Base-by-base conservation (phyloP, 495 filamentous ascomycete species). In the Trichoderma orchidacearum region DNA sequence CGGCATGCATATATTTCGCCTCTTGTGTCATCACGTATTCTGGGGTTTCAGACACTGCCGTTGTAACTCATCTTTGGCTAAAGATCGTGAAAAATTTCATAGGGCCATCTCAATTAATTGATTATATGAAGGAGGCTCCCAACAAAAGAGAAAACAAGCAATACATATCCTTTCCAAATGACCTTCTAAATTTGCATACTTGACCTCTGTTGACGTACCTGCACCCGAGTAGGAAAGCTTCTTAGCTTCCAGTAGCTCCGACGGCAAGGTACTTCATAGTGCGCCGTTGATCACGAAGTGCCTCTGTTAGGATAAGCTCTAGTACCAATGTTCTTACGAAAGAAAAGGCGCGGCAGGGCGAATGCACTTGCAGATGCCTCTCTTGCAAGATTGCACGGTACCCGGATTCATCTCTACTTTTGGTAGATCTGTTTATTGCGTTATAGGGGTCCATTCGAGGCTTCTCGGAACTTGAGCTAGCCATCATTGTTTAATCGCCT, bases 391-490 rank as follows among this genome's bases (percentile, higher is more conserved):
- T 72, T 2, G 91, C 96, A 59, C 92, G 81, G 60, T 96, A 80
- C 32, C 94, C 78, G 64, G 90, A 98, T 51, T 84, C 85, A 68
- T 93, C 88, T 58, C 93, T 79, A 50, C 96, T 60, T 96, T 86
- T 2, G 93, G 93, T 5, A 98, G 88, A 67, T 98, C 97, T 57
- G 87, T 94, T 97, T 31, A 85, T 86, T 72, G 95, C 89, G 62
- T 83, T 83, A 60, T 97, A 97, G 4, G 94, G 93, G 36, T 72
- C 68, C 36, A 86, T 79, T 5, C 93, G 94, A 0, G 85, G 83
- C 18, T 83, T 62, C 60, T 85, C 71, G 64, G 83, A 96, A 56
- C 79, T 17, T 75, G 71, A 2, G 94, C 93, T 7, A 98, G 75
- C 91, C 92, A 98, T 67, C 87, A 80, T 59, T 88, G 82, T 72